phyloP scores from a whole-genome alignment of 192 early-diverging fungal species.

The Linderina pennispora region DNA sequence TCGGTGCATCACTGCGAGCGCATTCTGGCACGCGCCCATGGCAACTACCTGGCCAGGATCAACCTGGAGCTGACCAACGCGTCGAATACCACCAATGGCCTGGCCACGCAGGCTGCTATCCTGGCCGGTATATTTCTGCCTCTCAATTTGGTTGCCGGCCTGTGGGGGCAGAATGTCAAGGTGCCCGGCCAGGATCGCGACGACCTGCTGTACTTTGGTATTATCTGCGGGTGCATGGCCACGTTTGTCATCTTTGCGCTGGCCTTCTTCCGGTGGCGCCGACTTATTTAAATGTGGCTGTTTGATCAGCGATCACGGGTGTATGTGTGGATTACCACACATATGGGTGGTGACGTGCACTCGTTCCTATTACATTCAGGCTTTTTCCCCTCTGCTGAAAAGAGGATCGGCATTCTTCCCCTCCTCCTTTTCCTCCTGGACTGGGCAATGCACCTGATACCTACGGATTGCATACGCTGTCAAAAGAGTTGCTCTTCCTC shows the following conservation, averaged over 20 bases:
- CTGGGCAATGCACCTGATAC: too few species aligned
- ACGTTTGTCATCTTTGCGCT: constrained; percentile 25
- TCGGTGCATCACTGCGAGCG: constrained; percentile 77
- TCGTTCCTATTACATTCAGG: too few species aligned
- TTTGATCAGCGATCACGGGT: too few species aligned
- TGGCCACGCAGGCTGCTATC: constrained; percentile 38
- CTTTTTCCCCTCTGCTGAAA: too few species aligned
- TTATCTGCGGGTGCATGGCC: constrained; percentile 28
- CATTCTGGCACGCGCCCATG: constrained; percentile 68
- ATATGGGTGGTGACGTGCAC: too few species aligned
- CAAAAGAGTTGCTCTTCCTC: too few species aligned
- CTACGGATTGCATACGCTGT: too few species aligned
- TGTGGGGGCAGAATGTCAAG: constrained; percentile 67
- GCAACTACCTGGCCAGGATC: constrained; percentile 84
- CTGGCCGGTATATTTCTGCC: constrained; percentile 57
- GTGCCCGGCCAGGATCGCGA: constrained; percentile 58
- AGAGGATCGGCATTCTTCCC: too few species aligned
- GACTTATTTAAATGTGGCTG: constrained; percentile 42
- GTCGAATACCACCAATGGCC: constrained; percentile 41
- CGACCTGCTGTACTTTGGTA: constrained; percentile 32
- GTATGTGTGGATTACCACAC: too few species aligned
- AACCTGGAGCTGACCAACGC: constrained; percentile 72
- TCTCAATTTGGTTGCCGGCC: constrained; percentile 61
- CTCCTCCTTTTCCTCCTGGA: too few species aligned
- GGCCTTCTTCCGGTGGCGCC: constrained; percentile 33